Conservation (phyloP, 2,329 filamentous ascomycete species). For the Neonectria punicea region DNA sequence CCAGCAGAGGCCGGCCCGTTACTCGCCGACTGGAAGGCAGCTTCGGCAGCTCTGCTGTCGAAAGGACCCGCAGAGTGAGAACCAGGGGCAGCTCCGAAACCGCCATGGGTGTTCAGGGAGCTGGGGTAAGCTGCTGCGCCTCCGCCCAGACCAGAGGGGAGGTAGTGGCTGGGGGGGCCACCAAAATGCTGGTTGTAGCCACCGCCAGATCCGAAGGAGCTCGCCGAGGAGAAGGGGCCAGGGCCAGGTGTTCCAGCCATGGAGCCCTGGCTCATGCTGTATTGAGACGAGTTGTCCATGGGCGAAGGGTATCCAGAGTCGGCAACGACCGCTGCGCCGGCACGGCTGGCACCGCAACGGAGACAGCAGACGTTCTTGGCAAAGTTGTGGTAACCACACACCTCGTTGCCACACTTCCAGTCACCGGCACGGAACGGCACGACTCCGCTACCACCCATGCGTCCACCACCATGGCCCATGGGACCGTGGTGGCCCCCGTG, state of each 20-base stretch:
- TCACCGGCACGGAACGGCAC: constrained; percentile 98
- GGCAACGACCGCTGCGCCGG: constrained; percentile 91
- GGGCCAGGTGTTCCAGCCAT: constrained; percentile 86
- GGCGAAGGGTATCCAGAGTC: constrained; percentile 91
- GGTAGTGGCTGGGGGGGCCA: constrained; percentile 87
- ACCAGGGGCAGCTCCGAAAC: constrained; percentile 77
- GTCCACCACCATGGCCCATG: constrained; percentile 69
- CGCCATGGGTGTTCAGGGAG: constrained; percentile 77
- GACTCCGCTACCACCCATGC: constrained; percentile 83
- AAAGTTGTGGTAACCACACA: constrained; percentile 98
- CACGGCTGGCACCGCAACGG: constrained; percentile 93
- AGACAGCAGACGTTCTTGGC: constrained; percentile 99
- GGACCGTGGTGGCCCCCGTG: constrained; percentile 69
- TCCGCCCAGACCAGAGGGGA: constrained; percentile 83
- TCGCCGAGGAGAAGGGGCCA: constrained; percentile 77
- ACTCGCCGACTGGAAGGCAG: constrained; percentile 89
- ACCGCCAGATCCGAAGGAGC: constrained; percentile 72
- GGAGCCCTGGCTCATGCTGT: constrained; percentile 86
- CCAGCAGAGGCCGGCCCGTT: constrained; percentile 83
- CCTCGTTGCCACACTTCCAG: constrained; percentile 98
- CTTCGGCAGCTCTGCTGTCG: constrained; percentile 92
- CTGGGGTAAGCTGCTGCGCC: constrained; percentile 79
- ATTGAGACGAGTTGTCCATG: constrained; percentile 86
- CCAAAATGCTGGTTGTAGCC: constrained; percentile 85
- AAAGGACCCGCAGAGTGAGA: constrained; percentile 89